Evolutionary conservation across 2,329 filamentous ascomycete genomes (phyloP).

Genomic region (Pseudocercospora cruenta): DNA sequence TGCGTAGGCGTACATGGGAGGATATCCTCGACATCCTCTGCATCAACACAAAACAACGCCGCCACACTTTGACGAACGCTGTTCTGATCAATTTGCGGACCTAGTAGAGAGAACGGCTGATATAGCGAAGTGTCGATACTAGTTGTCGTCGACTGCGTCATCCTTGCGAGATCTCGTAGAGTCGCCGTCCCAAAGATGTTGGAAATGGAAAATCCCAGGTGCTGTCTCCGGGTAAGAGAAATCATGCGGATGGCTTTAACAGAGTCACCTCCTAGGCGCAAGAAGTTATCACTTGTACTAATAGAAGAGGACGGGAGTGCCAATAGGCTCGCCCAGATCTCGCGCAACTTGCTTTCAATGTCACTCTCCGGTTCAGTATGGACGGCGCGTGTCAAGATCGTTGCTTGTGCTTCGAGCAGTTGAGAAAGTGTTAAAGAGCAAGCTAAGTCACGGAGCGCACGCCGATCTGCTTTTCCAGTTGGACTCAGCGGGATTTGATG

Average conservation of each 20-base stretch:
- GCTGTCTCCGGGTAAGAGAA: constrained; percentile 42
- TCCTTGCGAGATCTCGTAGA: constrained; percentile 28
- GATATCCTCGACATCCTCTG: constrained; percentile 34
- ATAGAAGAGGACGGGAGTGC: constrained; percentile 1
- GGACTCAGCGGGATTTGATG: constrained; percentile 47
- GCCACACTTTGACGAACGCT: not conserved
- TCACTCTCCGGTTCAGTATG: constrained; percentile 7
- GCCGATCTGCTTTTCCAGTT: constrained; percentile 46
- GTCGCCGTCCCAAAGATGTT: constrained; percentile 46
- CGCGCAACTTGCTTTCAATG: constrained; percentile 6
- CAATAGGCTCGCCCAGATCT: constrained; percentile 13
- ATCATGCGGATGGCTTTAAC: constrained; percentile 52
- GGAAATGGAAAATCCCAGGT: constrained; percentile 46
- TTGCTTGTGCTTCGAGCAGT: constrained; percentile 11
- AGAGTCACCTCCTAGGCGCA: constrained; percentile 52
- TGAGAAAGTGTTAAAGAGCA: constrained; percentile 6
- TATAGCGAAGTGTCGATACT: not conserved
- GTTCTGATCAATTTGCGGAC: not conserved
- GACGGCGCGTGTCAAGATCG: not conserved
- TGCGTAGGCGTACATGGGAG: constrained; percentile 11
- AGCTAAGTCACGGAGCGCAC: constrained; percentile 10
- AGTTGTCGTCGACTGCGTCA: not conserved
- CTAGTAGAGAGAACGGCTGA: constrained; percentile 12
- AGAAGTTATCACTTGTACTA: constrained; percentile 45
- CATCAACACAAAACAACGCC: not conserved